A percentile compares a stretch with the other conserved stretches of the same genome.
Conservation (phyloP, 768 basidiomycete species). For the Jaapia argillacea region DNA sequence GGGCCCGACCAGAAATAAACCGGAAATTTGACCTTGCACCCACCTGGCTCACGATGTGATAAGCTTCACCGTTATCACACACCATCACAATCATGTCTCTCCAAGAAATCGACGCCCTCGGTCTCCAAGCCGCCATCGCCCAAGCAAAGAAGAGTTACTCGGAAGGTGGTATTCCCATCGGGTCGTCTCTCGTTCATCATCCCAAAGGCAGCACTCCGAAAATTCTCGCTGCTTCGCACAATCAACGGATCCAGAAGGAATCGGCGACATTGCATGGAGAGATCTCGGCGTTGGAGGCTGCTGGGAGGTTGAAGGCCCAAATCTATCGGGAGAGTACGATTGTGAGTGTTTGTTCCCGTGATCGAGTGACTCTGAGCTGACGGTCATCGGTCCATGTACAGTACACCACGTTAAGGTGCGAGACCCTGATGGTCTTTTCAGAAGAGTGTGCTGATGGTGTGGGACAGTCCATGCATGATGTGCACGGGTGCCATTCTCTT, state of each 20-base stretch:
- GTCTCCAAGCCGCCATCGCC: conserved; percentile 21
- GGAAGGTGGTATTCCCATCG: conserved; percentile 58
- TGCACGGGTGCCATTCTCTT: conserved; percentile 54
- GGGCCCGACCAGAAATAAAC: no score
- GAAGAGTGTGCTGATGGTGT: no score
- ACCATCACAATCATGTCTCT: not conserved
- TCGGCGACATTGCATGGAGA: conserved; percentile 37
- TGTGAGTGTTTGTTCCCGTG: conserved; percentile 20
- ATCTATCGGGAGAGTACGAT: conserved; percentile 40
- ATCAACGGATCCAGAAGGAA: conserved; percentile 32
- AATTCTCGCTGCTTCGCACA: conserved; percentile 34
- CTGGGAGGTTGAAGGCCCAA: conserved; percentile 35
- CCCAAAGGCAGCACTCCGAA: not conserved
- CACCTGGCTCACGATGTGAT: no score
- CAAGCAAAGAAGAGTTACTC: conserved; percentile 36
- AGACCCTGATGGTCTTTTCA: no score
- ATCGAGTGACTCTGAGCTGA: no score
- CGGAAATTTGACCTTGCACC: no score
- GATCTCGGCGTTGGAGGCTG: conserved; percentile 40
- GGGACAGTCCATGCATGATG: conserved; percentile 50
- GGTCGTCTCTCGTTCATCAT: conserved; percentile 32
- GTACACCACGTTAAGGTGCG: no score
- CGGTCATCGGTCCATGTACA: no score
- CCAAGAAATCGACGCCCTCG: conserved; percentile 11
- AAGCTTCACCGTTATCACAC: not conserved